Percentiles rank a stretch among this genome's conserved stretches.
phyloP scores from a whole-genome alignment of 2,329 filamentous ascomycete genomes.

The Xylaria sp. region DNA sequence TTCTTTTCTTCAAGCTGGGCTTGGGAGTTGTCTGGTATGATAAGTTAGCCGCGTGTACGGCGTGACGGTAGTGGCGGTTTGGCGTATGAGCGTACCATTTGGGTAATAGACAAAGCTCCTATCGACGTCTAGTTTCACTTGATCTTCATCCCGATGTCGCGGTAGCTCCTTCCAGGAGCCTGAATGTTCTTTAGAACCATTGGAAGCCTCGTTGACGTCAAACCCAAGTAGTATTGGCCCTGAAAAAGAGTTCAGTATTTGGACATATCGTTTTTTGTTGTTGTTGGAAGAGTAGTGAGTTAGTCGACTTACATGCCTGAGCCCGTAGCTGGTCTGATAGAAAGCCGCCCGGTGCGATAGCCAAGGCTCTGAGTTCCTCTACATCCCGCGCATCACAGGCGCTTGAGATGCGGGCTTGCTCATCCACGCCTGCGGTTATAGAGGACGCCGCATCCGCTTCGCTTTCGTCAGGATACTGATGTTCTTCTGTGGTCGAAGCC shows the following conservation, averaged over 20 bases:
- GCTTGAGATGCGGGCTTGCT: slow-evolving; percentile 57
- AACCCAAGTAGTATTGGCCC: slow-evolving; percentile 56
- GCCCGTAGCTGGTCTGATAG: slow-evolving; percentile 71
- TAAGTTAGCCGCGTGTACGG: not conserved
- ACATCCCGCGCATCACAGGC: slow-evolving; percentile 67
- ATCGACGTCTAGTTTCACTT: slow-evolving; percentile 91
- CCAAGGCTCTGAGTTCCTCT: slow-evolving; percentile 60
- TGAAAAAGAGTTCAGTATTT: slow-evolving; percentile 31
- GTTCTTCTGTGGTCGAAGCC: slow-evolving; percentile 23
- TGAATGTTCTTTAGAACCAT: slow-evolving; percentile 27
- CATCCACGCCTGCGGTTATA: slow-evolving; percentile 10
- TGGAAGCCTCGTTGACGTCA: slow-evolving; percentile 27
- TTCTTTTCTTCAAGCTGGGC: slow-evolving; percentile 74
- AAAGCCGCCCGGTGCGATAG: slow-evolving; percentile 70
- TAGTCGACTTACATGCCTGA: slow-evolving; percentile 72
- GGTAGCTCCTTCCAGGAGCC: slow-evolving; percentile 67
- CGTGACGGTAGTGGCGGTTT: not conserved
- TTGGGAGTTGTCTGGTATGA: slow-evolving; percentile 65
- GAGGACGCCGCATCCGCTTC: slow-evolving; percentile 17
- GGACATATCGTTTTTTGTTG: not conserved
- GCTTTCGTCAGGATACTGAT: slow-evolving; percentile 28
- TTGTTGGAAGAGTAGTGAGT: not conserved
- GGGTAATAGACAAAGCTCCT: slow-evolving; percentile 98
- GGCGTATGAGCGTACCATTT: slow-evolving; percentile 58
- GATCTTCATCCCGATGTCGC: slow-evolving; percentile 84